Base-by-base conservation (phyloP, 345 rosid species). In the Rhodomyrtus tomentosa region DNA sequence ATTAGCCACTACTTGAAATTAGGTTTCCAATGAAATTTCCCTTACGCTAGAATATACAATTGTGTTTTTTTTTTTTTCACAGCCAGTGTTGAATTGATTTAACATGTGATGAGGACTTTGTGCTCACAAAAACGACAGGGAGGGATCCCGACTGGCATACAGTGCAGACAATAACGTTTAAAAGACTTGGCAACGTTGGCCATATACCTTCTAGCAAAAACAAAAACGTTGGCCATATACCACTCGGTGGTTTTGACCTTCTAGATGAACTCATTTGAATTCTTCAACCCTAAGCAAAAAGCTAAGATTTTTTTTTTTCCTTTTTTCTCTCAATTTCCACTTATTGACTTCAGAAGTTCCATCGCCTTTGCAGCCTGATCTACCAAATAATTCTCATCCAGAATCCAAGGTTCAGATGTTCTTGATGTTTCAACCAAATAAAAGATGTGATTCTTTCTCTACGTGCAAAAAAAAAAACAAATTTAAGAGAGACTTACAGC, bases 401-500 rank as follows among this genome's bases (percentile, higher is more conserved):
- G 79, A 20, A 68, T 36, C 13, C 79, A 11, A 68, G 36, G 79
- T 36, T 36, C 79, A 38, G 38, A 68, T 36, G 25, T 68, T 36
- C 18, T 18, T 36, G 50, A 14, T 11, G 82, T 80, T 48, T 40
- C 11, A 81, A 27, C n/a, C 4, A 29, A 29, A 81, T 50, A 29
- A 51, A 49, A 15, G 79, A 36, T 18, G 21, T 36, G 12, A 38
- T 68, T 83, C 81, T 29, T 62, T 53, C 48, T 74, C 85, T 83
- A 42, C 15, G 51, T 24, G 82, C 14, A 22, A 16, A 21, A 8
- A 40, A 32, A 45, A 14, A 27, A 80, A 79, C n/a, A 62, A 82
- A 54, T 48, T 83, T 11, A 45, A 81, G 85, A 56, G 29, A 83
- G 62, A 91, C 99, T 94, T 91, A 95, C 99, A 38, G 98, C 95